phyloP scores from a whole-genome alignment of 116 monocot genomes.

The Phalaenopsis hybrid region DNA sequence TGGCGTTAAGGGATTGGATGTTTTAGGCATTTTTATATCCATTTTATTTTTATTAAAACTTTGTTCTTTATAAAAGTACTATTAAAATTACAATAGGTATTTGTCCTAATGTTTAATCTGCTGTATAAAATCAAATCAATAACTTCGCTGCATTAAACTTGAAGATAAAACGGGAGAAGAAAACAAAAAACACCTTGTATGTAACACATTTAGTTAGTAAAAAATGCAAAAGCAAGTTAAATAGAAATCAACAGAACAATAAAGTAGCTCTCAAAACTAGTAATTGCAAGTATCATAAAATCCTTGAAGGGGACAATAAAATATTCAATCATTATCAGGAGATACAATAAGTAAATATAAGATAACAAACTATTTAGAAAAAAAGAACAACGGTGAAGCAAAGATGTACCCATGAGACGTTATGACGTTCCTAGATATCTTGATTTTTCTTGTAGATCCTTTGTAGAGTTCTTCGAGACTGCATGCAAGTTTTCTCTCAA shows the following conservation, averaged over 20 bases:
- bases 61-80: no score
- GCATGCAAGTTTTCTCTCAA: slow-evolving; percentile 35
- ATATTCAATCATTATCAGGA: not conserved
- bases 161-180: not conserved
- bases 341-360: not conserved
- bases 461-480: slow-evolving; percentile 49
- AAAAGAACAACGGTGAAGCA: not conserved
- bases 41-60: no score
- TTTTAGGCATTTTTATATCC: no score
- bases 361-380: not conserved
- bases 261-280: not conserved
- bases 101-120: not conserved
- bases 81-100: no score
- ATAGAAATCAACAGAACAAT: not conserved
- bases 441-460: slow-evolving; percentile 47
- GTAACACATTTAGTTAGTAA: not conserved
- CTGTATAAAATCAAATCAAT: not conserved
- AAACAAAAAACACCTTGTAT: not conserved
- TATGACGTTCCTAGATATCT: slow-evolving; percentile 47
- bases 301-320: not conserved
- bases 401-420: slow-evolving; percentile 40
- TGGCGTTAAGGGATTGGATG: no score
- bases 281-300: not conserved
- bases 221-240: not conserved
- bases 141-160: not conserved